Conservation (phyloP, 495 filamentous ascomycete species). For the Saxophila tyrrhenica region DNA sequence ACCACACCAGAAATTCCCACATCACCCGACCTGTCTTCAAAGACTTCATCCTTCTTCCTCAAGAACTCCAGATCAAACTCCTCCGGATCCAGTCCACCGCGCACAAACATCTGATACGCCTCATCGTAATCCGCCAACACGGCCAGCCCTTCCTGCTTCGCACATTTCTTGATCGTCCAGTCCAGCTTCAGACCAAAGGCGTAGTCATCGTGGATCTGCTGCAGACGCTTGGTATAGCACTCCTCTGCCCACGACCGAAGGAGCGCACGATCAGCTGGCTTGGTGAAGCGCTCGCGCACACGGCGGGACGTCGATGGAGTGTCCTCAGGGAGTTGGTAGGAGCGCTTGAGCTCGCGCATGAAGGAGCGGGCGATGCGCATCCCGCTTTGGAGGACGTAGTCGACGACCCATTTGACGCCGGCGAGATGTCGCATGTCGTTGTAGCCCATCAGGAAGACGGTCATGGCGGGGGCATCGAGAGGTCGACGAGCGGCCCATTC, state of each 20-base stretch:
- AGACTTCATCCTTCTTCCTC: not conserved
- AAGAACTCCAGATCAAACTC: not conserved
- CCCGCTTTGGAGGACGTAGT: constrained; percentile 10
- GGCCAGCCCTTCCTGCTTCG: not conserved
- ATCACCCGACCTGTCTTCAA: not conserved
- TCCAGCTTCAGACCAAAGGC: not conserved
- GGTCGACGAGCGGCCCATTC: constrained; percentile 3
- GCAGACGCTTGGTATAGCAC: not conserved
- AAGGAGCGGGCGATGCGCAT: constrained; percentile 19
- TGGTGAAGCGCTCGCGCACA: not conserved
- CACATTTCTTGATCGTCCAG: not conserved
- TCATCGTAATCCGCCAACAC: not conserved
- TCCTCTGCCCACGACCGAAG: not conserved
- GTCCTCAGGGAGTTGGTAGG: not conserved
- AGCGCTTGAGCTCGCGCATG: constrained; percentile 1
- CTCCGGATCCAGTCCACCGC: not conserved
- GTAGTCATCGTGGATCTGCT: not conserved
- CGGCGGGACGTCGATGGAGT: not conserved
- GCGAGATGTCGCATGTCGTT: not conserved
- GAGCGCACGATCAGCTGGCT: not conserved
- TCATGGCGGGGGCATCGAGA: constrained; percentile 16
- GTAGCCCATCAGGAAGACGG: constrained; percentile 17
- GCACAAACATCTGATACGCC: not conserved
- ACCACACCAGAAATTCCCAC: too few species aligned
- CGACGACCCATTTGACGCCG: constrained; percentile 17